Evolutionary conservation across 345 rosid genomes (phyloP).

Genomic region (Citrus trifoliata): DNA sequence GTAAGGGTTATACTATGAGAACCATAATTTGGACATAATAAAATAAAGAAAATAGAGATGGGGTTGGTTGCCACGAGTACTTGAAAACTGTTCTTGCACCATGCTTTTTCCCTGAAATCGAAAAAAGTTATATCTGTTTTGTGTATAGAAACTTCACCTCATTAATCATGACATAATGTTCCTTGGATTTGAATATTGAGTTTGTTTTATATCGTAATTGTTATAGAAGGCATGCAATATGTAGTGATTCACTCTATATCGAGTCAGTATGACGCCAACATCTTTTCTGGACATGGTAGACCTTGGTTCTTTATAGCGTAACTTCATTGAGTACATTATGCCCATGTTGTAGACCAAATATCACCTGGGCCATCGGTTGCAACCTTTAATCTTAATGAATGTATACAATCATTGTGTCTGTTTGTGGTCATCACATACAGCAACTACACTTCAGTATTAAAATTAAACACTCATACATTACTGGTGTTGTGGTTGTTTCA

Average conservation of each 20-base stretch:
- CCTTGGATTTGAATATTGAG: not conserved
- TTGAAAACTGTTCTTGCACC: not conserved
- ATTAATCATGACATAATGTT: not conserved
- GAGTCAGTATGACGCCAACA: too few species aligned
- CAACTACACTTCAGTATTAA: not conserved
- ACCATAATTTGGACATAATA: not conserved
- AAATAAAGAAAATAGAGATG: not conserved
- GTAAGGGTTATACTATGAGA: not conserved
- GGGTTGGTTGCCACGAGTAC: not conserved
- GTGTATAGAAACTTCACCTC: not conserved
- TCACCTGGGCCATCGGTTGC: not conserved
- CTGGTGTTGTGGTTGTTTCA: slow-evolving; percentile 30
- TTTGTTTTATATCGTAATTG: not conserved
- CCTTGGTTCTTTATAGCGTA: not conserved
- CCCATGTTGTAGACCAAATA: not conserved
- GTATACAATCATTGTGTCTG: not conserved
- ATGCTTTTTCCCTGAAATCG: not conserved
- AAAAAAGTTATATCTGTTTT: not conserved
- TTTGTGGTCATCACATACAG: not conserved
- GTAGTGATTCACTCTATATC: not conserved
- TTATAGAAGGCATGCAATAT: not conserved
- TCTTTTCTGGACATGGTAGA: not conserved
- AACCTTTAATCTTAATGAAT: not conserved
- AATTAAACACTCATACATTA: not conserved
- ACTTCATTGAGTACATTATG: not conserved